A percentile compares a stretch with the other conserved stretches of the same genome.
phyloP scores from a whole-genome alignment of 2,329 filamentous ascomycete genomes.

The Ophiocordyceps robertsii region DNA sequence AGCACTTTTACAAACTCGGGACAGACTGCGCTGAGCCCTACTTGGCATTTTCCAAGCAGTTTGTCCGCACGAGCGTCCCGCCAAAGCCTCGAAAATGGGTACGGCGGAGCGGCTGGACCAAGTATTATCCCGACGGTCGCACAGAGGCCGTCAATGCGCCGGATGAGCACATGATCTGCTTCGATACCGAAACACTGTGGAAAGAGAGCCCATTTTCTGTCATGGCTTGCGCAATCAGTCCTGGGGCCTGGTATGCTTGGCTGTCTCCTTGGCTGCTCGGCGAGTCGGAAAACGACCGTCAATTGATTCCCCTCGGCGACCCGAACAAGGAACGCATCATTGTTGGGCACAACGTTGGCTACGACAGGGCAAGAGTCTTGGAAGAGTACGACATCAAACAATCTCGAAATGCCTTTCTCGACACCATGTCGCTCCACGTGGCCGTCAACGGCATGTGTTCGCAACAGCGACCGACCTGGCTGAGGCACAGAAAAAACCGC shows the following conservation, averaged over 20 bases:
- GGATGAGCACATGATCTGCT: slow-evolving; percentile 70
- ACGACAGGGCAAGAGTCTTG: slow-evolving; percentile 73
- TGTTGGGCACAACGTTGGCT: slow-evolving; percentile 91
- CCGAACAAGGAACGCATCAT: slow-evolving; percentile 60
- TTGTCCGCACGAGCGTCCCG: slow-evolving; percentile 48
- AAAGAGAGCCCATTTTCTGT: slow-evolving; percentile 85
- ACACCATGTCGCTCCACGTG: slow-evolving; percentile 97
- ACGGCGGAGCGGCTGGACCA: slow-evolving; percentile 79
- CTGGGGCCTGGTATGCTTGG: slow-evolving; percentile 94
- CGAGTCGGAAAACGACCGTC: slow-evolving; percentile 62
- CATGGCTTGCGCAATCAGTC: slow-evolving; percentile 89
- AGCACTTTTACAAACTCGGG: slow-evolving; percentile 86
- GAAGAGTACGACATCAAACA: slow-evolving; percentile 85
- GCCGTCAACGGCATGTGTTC: slow-evolving; percentile 99
- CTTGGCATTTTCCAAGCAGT: slow-evolving; percentile 59
- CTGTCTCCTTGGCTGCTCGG: slow-evolving; percentile 87
- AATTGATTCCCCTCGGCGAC: slow-evolving; percentile 80
- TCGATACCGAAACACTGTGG: slow-evolving; percentile 96
- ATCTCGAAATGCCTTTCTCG: slow-evolving; percentile 74
- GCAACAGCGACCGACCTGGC: slow-evolving; percentile 88
- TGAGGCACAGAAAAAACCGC: slow-evolving; percentile 85
- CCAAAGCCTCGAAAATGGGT: slow-evolving; percentile 59
- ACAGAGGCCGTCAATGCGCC: slow-evolving; percentile 62
- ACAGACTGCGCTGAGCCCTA: slow-evolving; percentile 80
- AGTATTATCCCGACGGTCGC: slow-evolving; percentile 64